Base-by-base conservation (phyloP, 169 alveolate genomes). In the Eimeria necatrix region DNA sequence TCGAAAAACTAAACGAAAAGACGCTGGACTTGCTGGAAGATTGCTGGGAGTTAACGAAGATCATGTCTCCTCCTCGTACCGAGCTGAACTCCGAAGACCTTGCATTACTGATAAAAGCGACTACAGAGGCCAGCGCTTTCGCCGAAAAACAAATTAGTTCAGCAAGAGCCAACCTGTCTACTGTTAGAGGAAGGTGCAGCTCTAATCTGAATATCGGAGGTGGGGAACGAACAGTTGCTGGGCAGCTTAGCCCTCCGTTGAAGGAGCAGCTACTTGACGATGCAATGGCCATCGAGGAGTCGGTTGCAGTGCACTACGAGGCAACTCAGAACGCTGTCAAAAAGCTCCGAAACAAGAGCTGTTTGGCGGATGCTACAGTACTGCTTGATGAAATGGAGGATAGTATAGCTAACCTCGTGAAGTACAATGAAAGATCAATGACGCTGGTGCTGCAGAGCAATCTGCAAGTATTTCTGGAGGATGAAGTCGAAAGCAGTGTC, bases 361-460 rank as follows among this genome's bases (percentile, higher is more conserved):
- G 49, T 7, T 20, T 76, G 49, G 49, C 26, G 86, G 86, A 76
- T 76, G 86, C 64, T 2, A 46, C 22, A 48, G 8, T 20, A 6
- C 8, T 76, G 61, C 86, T 76, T 76, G 86, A 48, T 26, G 10
- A 76, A 7, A 18, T 76, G 41, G 64, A 48, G 7, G 86, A 48
- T 4, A 26, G 20, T 48, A 0, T 76, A 48, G 64, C 86, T 48
- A 20, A 0, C 49, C 22, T 76, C 8, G 86, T 76, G 61, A 60
- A 76, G 61, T 49, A 32, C 86, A 76, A 76, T 60, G 49, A 76
- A 48, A 56, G 86, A 16, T 56, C 86, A 60, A 32, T 76, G n/a
- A 20, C n/a, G 86, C 22, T 76, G 61, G 86, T 48, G 64, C 86
- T 76, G 86, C 64, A 76, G 41, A 76, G 64, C 86, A 48, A 48